phyloP scores from a whole-genome alignment of 2,329 filamentous ascomycete species.

The Colletotrichum trifolii region DNA sequence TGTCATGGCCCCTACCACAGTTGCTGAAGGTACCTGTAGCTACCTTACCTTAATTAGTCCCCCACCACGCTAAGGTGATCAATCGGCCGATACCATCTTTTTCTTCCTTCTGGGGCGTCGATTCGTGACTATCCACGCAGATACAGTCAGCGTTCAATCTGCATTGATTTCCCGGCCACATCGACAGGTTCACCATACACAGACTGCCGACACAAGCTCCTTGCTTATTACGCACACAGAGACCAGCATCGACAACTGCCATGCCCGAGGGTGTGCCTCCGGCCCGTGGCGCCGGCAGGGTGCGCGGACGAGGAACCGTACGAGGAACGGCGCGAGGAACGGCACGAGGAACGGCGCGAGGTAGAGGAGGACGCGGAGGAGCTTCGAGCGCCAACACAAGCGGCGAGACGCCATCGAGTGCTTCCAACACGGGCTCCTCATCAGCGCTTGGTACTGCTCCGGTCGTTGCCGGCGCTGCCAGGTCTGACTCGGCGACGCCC shows the following conservation, averaged over 20 bases:
- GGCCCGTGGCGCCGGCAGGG: constrained; percentile 35
- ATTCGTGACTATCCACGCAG: too few species aligned
- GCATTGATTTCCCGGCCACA: background rate
- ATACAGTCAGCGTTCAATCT: too few species aligned
- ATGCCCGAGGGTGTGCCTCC: constrained; percentile 34
- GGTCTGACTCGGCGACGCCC: constrained; percentile 45
- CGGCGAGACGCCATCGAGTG: constrained; percentile 9
- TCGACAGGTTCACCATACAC: background rate
- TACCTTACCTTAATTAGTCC: constrained; percentile 1
- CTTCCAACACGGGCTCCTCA: constrained; percentile 16
- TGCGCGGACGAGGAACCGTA: constrained; percentile 30
- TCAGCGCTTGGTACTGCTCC: constrained; percentile 18
- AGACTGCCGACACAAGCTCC: background rate
- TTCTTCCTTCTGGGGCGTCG: constrained; percentile 9
- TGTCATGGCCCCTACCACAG: background rate
- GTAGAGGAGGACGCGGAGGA: constrained; percentile 29
- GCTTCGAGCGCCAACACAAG: constrained; percentile 23
- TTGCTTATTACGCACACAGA: too few species aligned
- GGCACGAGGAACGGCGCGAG: constrained; percentile 12
- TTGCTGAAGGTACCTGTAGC: background rate
- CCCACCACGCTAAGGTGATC: constrained; percentile 31
- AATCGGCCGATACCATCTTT: constrained; percentile 9
- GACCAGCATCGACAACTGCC: background rate
- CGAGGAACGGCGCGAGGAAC: too few species aligned
- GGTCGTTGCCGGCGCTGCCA: constrained; percentile 16